A percentile compares a stretch with the other conserved stretches of the same genome.
These are phyloP conservation scores for Trypanosoma congolense DNA, from an alignment of 208 protist species.

Conservation along the genomic window DNA sequence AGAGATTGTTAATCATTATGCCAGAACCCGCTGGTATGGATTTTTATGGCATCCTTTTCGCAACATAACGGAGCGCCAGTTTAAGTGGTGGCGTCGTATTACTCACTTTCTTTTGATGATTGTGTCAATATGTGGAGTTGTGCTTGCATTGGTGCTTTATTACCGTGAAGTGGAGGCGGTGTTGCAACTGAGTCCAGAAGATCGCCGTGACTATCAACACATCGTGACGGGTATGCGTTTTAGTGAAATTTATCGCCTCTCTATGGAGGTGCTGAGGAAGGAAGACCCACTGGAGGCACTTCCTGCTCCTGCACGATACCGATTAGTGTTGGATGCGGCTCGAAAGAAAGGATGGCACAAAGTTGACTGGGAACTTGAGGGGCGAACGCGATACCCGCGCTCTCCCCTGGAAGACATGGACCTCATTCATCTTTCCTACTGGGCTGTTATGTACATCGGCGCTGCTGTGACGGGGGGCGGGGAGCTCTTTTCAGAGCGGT, in stretches of 20 bases:
- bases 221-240: conserved; percentile 69
- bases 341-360: conserved; percentile 44
- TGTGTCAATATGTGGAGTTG: conserved; percentile 6
- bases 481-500: conserved; percentile 40
- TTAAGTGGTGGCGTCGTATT: conserved; percentile 40
- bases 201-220: conserved; percentile 57
- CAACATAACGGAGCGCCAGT: conserved; percentile 39
- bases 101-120: conserved; percentile 21
- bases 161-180: conserved; percentile 48
- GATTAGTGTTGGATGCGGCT: conserved; percentile 52
- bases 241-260: conserved; percentile 49
- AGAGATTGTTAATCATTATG: conserved; percentile 55
- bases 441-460: conserved; percentile 48
- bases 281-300: conserved; percentile 70
- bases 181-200: conserved; percentile 39
- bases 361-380: conserved; percentile 59
- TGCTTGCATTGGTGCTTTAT: conserved; percentile 35
- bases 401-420: conserved; percentile 43
- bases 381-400: conserved; percentile 37
- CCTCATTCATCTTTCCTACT: conserved; percentile 57
- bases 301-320: conserved; percentile 43
- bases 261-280: conserved; percentile 40
- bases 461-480: conserved; percentile 31
- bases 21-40: conserved; percentile 44
- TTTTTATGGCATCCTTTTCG: conserved; percentile 44